phyloP scores from a whole-genome alignment of 208 protist genomes.

The Trypanosoma vivax region DNA sequence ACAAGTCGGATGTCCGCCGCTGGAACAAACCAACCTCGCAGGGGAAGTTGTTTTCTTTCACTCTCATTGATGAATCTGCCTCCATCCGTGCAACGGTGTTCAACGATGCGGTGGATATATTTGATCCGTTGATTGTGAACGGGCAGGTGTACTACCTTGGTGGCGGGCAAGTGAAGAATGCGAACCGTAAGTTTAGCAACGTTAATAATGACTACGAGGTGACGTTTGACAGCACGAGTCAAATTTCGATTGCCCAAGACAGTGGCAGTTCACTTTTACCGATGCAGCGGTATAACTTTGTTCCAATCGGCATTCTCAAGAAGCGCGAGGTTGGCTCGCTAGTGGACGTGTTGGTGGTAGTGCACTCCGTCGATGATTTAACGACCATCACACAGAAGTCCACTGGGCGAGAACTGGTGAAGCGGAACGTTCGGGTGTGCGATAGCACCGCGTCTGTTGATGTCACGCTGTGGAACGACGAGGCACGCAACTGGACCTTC shows the following conservation, averaged over 20 bases:
- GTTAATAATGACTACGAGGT: constrained; percentile 93
- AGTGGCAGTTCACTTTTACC: constrained; percentile 39
- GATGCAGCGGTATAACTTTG: constrained; percentile 84
- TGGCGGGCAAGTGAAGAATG: constrained; percentile 89
- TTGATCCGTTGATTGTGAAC: constrained; percentile 80
- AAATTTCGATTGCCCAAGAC: constrained; percentile 66
- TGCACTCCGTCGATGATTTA: constrained; percentile 66
- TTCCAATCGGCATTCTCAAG: constrained; percentile 80
- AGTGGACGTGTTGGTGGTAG: constrained; percentile 80
- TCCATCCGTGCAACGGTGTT: constrained; percentile 90
- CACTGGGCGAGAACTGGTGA: constrained; percentile 73
- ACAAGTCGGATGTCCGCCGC: constrained; percentile 87
- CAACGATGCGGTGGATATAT: constrained; percentile 88
- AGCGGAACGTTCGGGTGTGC: constrained; percentile 73
- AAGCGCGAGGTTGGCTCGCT: constrained; percentile 81
- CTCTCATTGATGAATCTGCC: constrained; percentile 84
- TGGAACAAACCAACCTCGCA: constrained; percentile 90
- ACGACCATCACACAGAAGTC: constrained; percentile 73
- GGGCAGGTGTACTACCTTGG: constrained; percentile 90
- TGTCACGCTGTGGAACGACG: constrained; percentile 87
- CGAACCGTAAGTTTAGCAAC: constrained; percentile 86
- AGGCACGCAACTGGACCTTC: constrained; percentile 64
- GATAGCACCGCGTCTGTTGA: constrained; percentile 79
- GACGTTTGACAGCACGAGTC: constrained; percentile 72
- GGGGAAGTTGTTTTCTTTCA: constrained; percentile 90